These are phyloP conservation scores for Marchantia polymorpha DNA, from an alignment of 225 moss, liverwort and hornwort genomes.

Conservation along the genomic window DNA sequence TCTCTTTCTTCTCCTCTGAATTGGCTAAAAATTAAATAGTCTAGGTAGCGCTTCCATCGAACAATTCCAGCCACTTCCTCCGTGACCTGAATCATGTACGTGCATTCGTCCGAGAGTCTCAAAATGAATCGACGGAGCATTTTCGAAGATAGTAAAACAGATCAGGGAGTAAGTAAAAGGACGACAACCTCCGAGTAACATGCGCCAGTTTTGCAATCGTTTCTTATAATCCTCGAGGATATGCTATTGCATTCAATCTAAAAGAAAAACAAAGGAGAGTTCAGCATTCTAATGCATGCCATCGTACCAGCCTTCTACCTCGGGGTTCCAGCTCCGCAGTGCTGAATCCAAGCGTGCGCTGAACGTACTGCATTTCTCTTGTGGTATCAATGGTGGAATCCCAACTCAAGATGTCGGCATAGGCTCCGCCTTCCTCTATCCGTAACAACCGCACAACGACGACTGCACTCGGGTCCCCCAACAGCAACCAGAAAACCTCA, in stretches of 20 bases:
- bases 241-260: not conserved
- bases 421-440: conserved; percentile 75
- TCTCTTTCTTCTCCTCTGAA: conserved; percentile 61
- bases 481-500: not conserved
- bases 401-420: conserved; percentile 65
- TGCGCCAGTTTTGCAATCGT: no score
- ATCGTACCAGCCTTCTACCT: conserved; percentile 69
- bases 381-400: conserved; percentile 55
- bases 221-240: no score
- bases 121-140: no score
- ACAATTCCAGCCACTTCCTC: conserved; percentile 71
- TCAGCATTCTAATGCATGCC: not conserved
- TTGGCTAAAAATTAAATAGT: conserved; percentile 69
- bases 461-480: conserved; percentile 42
- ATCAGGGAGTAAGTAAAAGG: no score
- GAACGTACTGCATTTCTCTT: conserved; percentile 72
- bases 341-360: conserved; percentile 66
- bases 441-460: conserved; percentile 64
- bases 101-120: not conserved
- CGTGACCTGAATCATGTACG: conserved; percentile 44
- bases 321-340: conserved; percentile 57
- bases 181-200: no score
- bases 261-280: not conserved
- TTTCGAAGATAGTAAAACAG: no score
- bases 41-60: conserved; percentile 75